Percentiles rank a stretch among this genome's conserved stretches.
Evolutionary conservation across 768 basidiomycete species (phyloP).

Genomic region (Mycena epipterygia): DNA sequence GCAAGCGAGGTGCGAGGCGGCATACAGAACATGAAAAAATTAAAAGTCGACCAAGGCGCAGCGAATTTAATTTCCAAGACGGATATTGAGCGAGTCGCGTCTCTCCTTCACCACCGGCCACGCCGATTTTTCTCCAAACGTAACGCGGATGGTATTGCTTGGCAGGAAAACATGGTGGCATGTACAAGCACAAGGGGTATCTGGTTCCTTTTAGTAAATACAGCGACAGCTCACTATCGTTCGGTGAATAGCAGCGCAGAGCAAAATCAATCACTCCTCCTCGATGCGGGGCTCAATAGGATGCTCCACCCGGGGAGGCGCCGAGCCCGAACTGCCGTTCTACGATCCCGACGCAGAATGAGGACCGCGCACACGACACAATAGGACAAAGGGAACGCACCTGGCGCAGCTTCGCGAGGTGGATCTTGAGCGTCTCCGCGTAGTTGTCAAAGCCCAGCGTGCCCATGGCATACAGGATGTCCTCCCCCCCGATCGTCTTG

Average conservation of each 20-base stretch:
- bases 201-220: slow-evolving; percentile 10
- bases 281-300: slow-evolving; percentile 36
- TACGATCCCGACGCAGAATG: neutral
- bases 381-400: slow-evolving; percentile 54
- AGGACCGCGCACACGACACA: neutral
- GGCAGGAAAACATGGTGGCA: neutral
- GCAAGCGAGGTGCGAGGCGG: too few relatives aligned
- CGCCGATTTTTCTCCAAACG: too few relatives aligned
- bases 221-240: slow-evolving; percentile 12
- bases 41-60: too few relatives aligned
- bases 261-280: slow-evolving; percentile 8
- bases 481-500: slow-evolving; percentile 98
- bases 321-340: slow-evolving; percentile 26
- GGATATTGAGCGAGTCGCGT: too few relatives aligned
- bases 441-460: slow-evolving; percentile 96
- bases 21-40: too few relatives aligned
- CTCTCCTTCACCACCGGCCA: too few relatives aligned
- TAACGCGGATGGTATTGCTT: neutral
- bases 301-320: slow-evolving; percentile 25
- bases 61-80: too few relatives aligned
- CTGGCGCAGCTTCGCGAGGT: slow-evolving; percentile 91
- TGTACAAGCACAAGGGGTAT: neutral
- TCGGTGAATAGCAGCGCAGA: neutral
- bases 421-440: slow-evolving; percentile 92
- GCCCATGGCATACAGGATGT: slow-evolving; percentile 96